Base-by-base conservation (phyloP, 1,284 basidiomycete species). In the Ganoderma sinense region DNA sequence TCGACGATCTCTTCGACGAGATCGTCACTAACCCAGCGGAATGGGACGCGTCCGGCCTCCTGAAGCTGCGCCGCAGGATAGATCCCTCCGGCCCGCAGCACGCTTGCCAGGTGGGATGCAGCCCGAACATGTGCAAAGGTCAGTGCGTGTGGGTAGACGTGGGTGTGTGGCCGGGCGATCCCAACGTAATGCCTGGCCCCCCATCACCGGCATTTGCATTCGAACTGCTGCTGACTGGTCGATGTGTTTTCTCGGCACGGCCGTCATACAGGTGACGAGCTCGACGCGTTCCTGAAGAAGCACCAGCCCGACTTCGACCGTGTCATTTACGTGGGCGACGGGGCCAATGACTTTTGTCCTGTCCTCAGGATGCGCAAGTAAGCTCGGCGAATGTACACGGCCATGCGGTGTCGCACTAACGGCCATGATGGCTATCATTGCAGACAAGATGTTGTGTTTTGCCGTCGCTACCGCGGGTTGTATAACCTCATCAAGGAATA, bases 61-160 rank as follows among this genome's bases (percentile, higher is more conserved):
- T 99, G 68, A 89, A 92, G 71, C 84, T 99, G 66, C 86, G 88
- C 36, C 87, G 97, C 29, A 88, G 93, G 58, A 84, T 99, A 51
- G 91, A 92, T 65, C 92, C 94, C 18, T 79, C 85, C 53, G 92
- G 89, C 1, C 89, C 90, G 6, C 97, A 97, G 76, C 98, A 99
- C 81, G 80, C 78, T 2, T 99, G 97, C 83, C 86, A 84, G 64
- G 87, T 98, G 65, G 97, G 97, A 18, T 99, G 97, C 85, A 92
- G 92, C 69, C 89, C 94, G 13, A 99, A 99, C 84, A 98, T 99
- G 97, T 99, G 97, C 87, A 99, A 99, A 87, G 97, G 94, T 91
- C 43, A 68, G 67, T 43, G 41, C n/a, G n/a, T 20, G 36, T 36
- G 36, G 36, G 36, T 10, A 36, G 36, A 36, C 10, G 36, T 36